A percentile compares a stretch with the other conserved stretches of the same genome.
Evolutionary conservation across 768 basidiomycete species (phyloP).

Genomic region (Hygrophoropsis aurantiaca): DNA sequence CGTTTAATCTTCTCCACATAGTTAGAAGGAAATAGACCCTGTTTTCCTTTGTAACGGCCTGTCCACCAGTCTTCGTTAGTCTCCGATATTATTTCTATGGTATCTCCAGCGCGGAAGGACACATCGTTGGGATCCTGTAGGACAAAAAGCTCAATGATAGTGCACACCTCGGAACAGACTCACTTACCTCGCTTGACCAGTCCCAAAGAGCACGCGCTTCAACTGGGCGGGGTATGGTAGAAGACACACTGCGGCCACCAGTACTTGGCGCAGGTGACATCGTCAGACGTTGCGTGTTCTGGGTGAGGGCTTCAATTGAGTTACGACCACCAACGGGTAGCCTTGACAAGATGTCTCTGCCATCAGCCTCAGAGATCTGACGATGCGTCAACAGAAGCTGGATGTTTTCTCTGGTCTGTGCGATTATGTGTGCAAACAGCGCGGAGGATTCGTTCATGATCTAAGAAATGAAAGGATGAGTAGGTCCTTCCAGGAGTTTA

Average conservation of each 20-base stretch:
- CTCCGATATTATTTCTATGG: conserved; percentile 76
- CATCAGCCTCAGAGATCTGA: conserved; percentile 40
- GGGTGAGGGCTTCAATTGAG: conserved; percentile 19
- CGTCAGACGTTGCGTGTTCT: conserved; percentile 17
- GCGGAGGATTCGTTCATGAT: conserved; percentile 22
- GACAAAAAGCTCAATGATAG: conserved; percentile 1
- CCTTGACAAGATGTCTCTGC: conserved; percentile 37
- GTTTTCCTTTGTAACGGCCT: conserved; percentile 58
- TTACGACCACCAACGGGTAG: conserved; percentile 29
- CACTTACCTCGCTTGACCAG: conserved; percentile 28
- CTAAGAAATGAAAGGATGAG: too few relatives aligned
- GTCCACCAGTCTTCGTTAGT: conserved; percentile 90
- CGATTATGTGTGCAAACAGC: conserved; percentile 38
- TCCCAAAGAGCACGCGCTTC: conserved; percentile 30
- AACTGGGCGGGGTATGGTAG: conserved; percentile 5
- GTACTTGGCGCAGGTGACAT: conserved; percentile 19
- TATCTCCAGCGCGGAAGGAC: conserved; percentile 72
- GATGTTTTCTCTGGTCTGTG: conserved; percentile 48
- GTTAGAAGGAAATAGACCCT: conserved; percentile 78
- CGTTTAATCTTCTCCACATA: conserved; percentile 61
- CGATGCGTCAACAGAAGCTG: conserved; percentile 43
- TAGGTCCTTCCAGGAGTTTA: too few relatives aligned
- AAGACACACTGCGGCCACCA: neutral
- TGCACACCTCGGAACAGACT: neutral
- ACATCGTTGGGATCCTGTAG: conserved; percentile 79